Percentiles rank a stretch among this genome's conserved stretches.
These are phyloP conservation scores for Xerocomellus intermedius DNA, from an alignment of 768 basidiomycete species.

Conservation along the genomic window DNA sequence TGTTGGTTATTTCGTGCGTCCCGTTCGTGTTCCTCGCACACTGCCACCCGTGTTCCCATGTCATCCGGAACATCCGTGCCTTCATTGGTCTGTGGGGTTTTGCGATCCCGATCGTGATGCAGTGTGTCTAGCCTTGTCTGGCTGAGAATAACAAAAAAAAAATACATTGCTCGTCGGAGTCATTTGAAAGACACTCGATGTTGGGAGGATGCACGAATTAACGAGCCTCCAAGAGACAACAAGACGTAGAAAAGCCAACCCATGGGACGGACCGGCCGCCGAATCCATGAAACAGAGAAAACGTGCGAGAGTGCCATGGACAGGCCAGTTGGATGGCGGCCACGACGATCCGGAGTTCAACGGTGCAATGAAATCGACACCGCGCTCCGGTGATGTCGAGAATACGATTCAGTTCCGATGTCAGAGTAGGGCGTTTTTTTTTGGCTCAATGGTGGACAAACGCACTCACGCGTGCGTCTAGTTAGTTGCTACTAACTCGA, in stretches of 20 bases:
- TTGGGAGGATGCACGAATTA: neutral
- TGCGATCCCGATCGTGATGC: neutral
- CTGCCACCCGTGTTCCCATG: slow-evolving; percentile 2
- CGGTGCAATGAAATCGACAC: too few species aligned
- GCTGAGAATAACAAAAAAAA: neutral
- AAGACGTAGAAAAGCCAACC: neutral
- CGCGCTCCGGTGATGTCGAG: neutral
- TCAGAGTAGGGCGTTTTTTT: too few species aligned
- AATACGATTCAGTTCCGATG: neutral
- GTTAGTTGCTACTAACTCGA: too few species aligned
- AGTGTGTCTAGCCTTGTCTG: too few species aligned
- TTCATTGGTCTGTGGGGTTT: neutral
- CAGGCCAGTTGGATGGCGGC: too few species aligned
- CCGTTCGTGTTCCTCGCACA: neutral
- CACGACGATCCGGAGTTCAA: too few species aligned
- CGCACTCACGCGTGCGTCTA: neutral
- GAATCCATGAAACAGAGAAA: too few species aligned
- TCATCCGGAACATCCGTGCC: neutral
- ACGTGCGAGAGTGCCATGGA: too few species aligned
- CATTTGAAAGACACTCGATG: neutral
- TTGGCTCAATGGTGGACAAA: too few species aligned
- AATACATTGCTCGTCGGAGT: neutral
- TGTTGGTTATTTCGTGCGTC: too few species aligned
- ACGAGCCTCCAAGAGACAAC: neutral
- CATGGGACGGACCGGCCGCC: too few species aligned